phyloP scores from a whole-genome alignment of 2,329 filamentous ascomycete genomes.

The Apiospora rasikravindrae region DNA sequence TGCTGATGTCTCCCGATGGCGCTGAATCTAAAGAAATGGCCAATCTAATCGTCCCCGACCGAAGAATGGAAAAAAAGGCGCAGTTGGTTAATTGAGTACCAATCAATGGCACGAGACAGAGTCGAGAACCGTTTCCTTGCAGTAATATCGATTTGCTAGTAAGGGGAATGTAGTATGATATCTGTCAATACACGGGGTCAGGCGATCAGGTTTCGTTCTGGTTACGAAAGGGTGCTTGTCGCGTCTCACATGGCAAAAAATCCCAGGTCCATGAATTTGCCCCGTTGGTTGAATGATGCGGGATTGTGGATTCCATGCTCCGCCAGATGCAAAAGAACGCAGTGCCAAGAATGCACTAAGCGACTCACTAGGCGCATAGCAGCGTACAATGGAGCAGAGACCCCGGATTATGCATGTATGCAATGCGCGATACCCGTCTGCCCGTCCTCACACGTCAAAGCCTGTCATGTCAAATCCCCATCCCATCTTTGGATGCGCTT shows the following conservation, averaged over 20 bases:
- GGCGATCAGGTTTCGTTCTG: conserved; percentile 8
- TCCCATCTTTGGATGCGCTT: background rate
- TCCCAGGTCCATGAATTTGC: conserved; percentile 10
- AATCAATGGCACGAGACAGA: background rate
- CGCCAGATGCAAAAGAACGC: background rate
- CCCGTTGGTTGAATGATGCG: conserved; percentile 15
- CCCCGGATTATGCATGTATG: conserved; percentile 9
- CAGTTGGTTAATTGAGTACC: too few species aligned
- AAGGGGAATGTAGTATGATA: too few species aligned
- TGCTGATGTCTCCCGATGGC: background rate
- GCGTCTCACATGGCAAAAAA: conserved; percentile 15
- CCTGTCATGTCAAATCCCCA: background rate
- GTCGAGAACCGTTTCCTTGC: background rate
- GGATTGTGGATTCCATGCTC: conserved; percentile 8
- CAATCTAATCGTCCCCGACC: background rate
- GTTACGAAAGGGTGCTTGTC: conserved; percentile 13
- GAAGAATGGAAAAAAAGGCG: background rate
- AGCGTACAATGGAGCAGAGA: background rate
- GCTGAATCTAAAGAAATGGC: background rate
- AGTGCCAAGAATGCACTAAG: background rate
- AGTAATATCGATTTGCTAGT: too few species aligned
- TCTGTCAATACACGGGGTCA: background rate
- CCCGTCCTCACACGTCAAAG: background rate
- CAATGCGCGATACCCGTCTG: background rate
- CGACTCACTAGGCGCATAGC: background rate